phyloP scores from a whole-genome alignment of 2,329 filamentous ascomycete genomes.

The Pseudocercospora macadamiae region DNA sequence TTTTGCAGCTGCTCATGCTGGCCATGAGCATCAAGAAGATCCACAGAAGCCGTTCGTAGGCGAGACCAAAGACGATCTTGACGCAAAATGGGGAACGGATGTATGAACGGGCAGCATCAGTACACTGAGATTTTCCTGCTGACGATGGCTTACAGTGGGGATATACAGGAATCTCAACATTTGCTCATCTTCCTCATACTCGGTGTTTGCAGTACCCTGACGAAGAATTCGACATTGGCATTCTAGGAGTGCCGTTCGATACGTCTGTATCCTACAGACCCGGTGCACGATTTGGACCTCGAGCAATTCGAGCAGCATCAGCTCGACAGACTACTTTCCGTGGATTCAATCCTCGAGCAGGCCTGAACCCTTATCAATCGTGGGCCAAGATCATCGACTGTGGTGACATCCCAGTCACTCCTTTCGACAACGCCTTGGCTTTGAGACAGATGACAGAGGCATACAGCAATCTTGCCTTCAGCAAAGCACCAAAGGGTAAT shows the following conservation, averaged over 20 bases:
- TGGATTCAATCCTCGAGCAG: constrained; percentile 79
- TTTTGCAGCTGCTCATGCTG: constrained; percentile 16
- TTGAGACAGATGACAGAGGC: constrained; percentile 82
- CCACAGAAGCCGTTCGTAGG: constrained; percentile 29
- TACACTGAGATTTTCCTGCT: not conserved
- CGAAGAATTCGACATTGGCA: constrained; percentile 71
- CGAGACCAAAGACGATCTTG: constrained; percentile 33
- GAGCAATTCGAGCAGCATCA: constrained; percentile 64
- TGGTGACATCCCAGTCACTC: constrained; percentile 80
- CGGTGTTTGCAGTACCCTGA: constrained; percentile 53
- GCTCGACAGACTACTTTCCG: constrained; percentile 78
- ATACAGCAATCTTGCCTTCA: constrained; percentile 67
- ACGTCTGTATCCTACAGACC: constrained; percentile 69
- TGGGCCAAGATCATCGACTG: constrained; percentile 84
- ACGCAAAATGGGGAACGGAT: constrained; percentile 36
- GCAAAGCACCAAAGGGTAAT: constrained; percentile 40
- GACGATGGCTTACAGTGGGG: constrained; percentile 32
- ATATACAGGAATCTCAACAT: constrained; percentile 40
- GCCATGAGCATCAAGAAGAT: constrained; percentile 22
- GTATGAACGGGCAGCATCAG: constrained; percentile 3
- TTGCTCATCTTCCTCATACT: constrained; percentile 52
- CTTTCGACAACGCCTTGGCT: constrained; percentile 82
- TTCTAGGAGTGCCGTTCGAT: constrained; percentile 83
- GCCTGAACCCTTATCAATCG: constrained; percentile 78
- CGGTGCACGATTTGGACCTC: constrained; percentile 81